These are phyloP conservation scores for Combretum micranthum DNA, from an alignment of 345 rosid species.

Conservation along the genomic window DNA sequence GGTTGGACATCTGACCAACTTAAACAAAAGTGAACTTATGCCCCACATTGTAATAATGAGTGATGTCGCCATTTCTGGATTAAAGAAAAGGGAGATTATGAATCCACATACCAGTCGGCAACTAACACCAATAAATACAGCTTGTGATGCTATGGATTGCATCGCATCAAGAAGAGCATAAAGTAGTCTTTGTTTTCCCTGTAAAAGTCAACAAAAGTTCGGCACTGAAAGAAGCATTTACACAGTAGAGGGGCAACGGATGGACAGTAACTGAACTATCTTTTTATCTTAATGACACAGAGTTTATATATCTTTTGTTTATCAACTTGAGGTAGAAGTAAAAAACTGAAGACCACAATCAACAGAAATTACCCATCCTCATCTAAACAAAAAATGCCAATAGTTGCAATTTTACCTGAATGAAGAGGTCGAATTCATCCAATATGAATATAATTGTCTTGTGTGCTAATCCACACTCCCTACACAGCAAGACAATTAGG, in stretches of 20 bases:
- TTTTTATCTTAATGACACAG: too few relatives aligned
- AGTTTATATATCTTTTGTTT: too few relatives aligned
- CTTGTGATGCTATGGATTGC: constrained; percentile 89
- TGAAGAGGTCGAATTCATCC: constrained; percentile 88
- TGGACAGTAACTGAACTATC: too few relatives aligned
- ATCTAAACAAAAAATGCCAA: constrained; percentile 2
- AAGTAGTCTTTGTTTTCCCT: constrained; percentile 87
- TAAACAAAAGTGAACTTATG: neutral
- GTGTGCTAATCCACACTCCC: constrained; percentile 97
- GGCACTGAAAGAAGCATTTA: too few relatives aligned
- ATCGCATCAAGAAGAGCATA: constrained; percentile 92
- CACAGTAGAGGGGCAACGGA: too few relatives aligned
- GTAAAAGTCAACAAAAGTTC: constrained; percentile 8
- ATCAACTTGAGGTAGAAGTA: neutral
- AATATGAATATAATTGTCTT: constrained; percentile 81
- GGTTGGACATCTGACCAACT: neutral
- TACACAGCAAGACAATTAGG: constrained; percentile 23
- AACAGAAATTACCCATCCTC: too few relatives aligned
- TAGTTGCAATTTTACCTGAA: constrained; percentile 54
- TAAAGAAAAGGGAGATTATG: constrained; percentile 1
- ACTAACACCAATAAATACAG: constrained; percentile 78
- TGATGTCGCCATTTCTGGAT: neutral
- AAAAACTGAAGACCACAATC: neutral
- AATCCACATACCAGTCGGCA: constrained; percentile 56
- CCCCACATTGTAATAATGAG: too few relatives aligned